phyloP scores from a whole-genome alignment of 768 basidiomycete species.

The Podaxis sp. region DNA sequence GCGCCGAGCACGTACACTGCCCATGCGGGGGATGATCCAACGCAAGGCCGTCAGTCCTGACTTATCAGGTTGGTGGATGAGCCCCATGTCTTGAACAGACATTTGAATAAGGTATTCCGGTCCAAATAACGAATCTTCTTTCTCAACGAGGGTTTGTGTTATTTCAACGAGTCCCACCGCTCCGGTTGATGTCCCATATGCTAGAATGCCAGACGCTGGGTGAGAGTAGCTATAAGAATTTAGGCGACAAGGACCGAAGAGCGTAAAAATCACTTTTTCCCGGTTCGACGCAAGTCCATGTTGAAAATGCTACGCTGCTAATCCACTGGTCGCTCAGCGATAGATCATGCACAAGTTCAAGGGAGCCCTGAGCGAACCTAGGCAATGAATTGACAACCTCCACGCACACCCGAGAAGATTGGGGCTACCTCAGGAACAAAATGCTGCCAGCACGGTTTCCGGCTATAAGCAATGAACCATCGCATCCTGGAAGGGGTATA shows the following conservation, averaged over 20 bases:
- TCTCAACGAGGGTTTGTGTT: constrained; percentile 41
- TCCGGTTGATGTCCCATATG: constrained; percentile 61
- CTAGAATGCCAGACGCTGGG: constrained; percentile 57
- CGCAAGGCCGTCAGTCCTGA: constrained; percentile 50
- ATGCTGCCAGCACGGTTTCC: constrained; percentile 70
- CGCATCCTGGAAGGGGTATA: constrained; percentile 44
- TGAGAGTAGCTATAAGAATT: not conserved
- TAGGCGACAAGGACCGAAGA: not conserved
- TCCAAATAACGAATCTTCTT: constrained; percentile 27
- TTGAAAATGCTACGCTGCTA: constrained; percentile 57
- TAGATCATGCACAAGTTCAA: constrained; percentile 32
- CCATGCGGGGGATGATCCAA: constrained; percentile 48
- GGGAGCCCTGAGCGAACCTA: not conserved
- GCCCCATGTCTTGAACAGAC: constrained; percentile 27
- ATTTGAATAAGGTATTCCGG: constrained; percentile 35
- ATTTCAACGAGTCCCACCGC: constrained; percentile 55
- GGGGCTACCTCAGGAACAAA: constrained; percentile 48
- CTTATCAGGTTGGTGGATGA: constrained; percentile 38
- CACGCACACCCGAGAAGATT: not conserved
- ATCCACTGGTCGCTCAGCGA: constrained; percentile 61
- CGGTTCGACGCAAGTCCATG: constrained; percentile 43
- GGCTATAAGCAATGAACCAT: constrained; percentile 67
- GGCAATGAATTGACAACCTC: not conserved
- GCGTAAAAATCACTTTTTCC: constrained; percentile 41
- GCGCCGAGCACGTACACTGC: constrained; percentile 34